Evolutionary conservation across 805 yeast species (phyloP).

Genomic region (Pichia nanzhaoensis): DNA sequence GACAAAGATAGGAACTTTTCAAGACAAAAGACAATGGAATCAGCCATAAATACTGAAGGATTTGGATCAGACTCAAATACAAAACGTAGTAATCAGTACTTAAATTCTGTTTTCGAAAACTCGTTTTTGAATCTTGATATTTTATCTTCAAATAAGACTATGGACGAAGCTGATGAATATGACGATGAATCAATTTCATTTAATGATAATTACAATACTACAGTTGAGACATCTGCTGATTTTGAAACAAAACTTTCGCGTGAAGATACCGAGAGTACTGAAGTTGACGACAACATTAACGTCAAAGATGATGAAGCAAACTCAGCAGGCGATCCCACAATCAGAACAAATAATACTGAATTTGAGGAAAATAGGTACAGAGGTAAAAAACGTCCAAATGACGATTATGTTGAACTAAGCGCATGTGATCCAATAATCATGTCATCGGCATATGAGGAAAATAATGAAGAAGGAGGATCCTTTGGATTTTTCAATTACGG

Average conservation of each 20-base stretch:
- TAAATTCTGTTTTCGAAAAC: background rate
- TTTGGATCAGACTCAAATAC: background rate
- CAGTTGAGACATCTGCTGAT: no score
- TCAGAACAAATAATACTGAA: no score
- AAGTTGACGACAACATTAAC: background rate
- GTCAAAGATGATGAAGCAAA: background rate
- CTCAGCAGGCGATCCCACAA: background rate
- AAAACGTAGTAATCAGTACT: background rate
- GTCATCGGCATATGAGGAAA: constrained; percentile 7
- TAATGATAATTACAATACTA: no score
- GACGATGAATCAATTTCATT: background rate
- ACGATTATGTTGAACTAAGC: constrained; percentile 6
- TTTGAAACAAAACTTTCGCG: no score
- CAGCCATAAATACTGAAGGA: constrained; percentile 1
- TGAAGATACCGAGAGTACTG: background rate
- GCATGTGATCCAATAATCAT: constrained; percentile 8
- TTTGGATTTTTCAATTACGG: constrained; percentile 12
- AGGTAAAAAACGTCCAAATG: constrained; percentile 8
- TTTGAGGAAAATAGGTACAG: background rate
- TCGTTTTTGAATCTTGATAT: background rate
- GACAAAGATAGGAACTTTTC: constrained; percentile 1
- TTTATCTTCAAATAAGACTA: background rate
- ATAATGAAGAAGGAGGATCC: constrained; percentile 3
- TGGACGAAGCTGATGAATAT: background rate
- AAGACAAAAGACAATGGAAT: constrained; percentile 7